Conservation (phyloP, 108 stramenopile species). For the Mediolabrus comicus region DNA sequence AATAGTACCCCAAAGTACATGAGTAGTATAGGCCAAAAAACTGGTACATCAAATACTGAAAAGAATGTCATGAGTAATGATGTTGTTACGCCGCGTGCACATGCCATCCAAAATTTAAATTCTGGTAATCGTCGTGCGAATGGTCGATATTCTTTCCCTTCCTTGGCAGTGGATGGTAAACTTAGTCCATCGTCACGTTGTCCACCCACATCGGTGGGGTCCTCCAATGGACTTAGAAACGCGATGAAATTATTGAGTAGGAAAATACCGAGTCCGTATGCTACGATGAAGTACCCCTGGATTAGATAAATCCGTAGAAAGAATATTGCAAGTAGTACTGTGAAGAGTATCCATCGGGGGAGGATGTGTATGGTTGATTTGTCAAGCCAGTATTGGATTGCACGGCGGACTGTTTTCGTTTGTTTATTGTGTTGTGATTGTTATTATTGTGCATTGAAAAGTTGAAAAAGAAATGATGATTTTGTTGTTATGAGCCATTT, state of each 20-base stretch:
- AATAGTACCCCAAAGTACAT: constrained; percentile 97
- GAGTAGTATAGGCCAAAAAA: constrained; percentile 99
- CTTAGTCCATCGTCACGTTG: constrained; percentile 50
- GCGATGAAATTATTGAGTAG: constrained; percentile 99
- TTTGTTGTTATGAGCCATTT: not conserved
- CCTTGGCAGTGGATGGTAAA: constrained; percentile 64
- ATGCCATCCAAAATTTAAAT: constrained; percentile 98
- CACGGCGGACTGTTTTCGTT: constrained; percentile 59
- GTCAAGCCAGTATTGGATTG: constrained; percentile 96
- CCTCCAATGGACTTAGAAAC: constrained; percentile 94
- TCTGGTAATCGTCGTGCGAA: constrained; percentile 96
- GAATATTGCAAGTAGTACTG: constrained; percentile 74
- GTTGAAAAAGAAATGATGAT: not conserved
- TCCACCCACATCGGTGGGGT: constrained; percentile 57
- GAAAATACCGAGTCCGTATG: constrained; percentile 98
- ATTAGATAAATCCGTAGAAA: constrained; percentile 91
- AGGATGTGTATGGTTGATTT: constrained; percentile 91
- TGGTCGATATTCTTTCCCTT: constrained; percentile 89
- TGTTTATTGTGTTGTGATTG: not conserved
- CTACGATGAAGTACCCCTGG: constrained; percentile 98
- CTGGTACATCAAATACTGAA: constrained; percentile 96
- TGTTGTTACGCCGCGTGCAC: constrained; percentile 73
- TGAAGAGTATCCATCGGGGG: constrained; percentile 77
- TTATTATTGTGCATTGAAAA: not conserved
- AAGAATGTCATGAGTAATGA: constrained; percentile 96